These are phyloP conservation scores for Hortaea werneckii DNA, from an alignment of 2,329 filamentous ascomycete genomes.

Conservation along the genomic window DNA sequence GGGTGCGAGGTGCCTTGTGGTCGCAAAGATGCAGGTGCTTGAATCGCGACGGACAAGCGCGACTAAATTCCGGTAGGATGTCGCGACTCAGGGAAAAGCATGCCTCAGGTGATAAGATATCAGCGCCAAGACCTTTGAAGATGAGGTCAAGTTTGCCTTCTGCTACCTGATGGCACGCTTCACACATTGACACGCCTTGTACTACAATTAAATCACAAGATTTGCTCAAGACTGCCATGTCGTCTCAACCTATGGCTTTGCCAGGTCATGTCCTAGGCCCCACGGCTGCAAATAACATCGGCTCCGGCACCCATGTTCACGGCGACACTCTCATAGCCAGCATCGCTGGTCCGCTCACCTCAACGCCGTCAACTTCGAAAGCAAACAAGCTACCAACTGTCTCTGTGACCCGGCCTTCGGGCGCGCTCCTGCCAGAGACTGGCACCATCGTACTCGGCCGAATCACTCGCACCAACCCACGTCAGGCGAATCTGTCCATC, in stretches of 20 bases:
- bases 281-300: slow-evolving; percentile 55
- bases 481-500: slow-evolving; percentile 78
- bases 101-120: too few species aligned
- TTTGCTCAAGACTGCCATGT: background rate
- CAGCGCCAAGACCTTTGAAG: too few species aligned
- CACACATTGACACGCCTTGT: background rate
- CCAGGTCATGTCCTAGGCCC: slow-evolving; percentile 75
- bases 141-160: background rate
- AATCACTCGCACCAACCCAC: slow-evolving; percentile 74
- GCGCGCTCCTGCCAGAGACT: slow-evolving; percentile 77
- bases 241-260: slow-evolving; percentile 44
- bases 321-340: slow-evolving; percentile 68
- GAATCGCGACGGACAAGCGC: too few species aligned
- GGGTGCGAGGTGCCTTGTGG: too few species aligned
- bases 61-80: too few species aligned
- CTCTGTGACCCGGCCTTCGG: slow-evolving; percentile 38
- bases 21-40: too few species aligned
- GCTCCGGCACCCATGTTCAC: slow-evolving; percentile 76
- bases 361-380: slow-evolving; percentile 39
- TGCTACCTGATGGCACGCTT: background rate
- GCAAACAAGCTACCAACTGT: slow-evolving; percentile 37
- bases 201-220: too few species aligned
- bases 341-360: slow-evolving; percentile 54
- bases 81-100: too few species aligned
- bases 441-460: slow-evolving; percentile 71